Evolutionary conservation across 495 filamentous ascomycete species (phyloP).

Genomic region (Podospora comata): DNA sequence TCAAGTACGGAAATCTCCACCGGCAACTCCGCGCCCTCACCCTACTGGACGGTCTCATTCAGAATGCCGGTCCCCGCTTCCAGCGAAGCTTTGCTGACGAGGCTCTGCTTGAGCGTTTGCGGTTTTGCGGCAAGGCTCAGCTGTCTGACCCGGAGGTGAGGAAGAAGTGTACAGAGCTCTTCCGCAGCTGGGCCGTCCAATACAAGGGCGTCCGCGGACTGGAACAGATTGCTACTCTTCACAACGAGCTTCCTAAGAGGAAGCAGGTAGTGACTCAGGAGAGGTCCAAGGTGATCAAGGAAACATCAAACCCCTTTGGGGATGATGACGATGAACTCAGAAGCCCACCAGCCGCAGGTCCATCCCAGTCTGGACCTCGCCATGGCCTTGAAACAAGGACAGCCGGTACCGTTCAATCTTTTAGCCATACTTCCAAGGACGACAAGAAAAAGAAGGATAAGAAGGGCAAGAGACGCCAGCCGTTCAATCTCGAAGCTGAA

Average conservation of each 20-base stretch:
- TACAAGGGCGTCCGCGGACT: conserved; percentile 83
- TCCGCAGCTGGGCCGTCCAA: conserved; percentile 79
- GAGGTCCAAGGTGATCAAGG: conserved; percentile 74
- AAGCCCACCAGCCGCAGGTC: conserved; percentile 8
- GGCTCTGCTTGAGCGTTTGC: conserved; percentile 86
- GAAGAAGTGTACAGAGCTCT: conserved; percentile 80
- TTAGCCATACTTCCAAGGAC: conserved; percentile 38
- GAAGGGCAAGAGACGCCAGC: conserved; percentile 51
- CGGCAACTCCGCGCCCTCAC: conserved; percentile 86
- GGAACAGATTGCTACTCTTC: conserved; percentile 70
- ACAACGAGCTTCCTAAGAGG: conserved; percentile 60
- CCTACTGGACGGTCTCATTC: conserved; percentile 89
- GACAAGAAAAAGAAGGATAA: conserved; percentile 50
- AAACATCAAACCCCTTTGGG: conserved; percentile 64
- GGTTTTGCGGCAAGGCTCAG: conserved; percentile 79
- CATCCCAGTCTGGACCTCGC: conserved; percentile 29
- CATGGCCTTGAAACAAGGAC: conserved; percentile 25
- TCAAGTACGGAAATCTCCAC: conserved; percentile 95
- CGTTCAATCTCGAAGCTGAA: conserved; percentile 84
- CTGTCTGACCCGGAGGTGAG: conserved; percentile 82
- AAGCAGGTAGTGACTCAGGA: conserved; percentile 62
- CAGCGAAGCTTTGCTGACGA: conserved; percentile 86
- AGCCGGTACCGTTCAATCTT: conserved; percentile 34
- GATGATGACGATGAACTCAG: conserved; percentile 57
- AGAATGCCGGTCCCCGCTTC: conserved; percentile 89